Evolutionary conservation across 2,329 filamentous ascomycete genomes (phyloP).

Genomic region (Ophioceras dolichostomum): DNA sequence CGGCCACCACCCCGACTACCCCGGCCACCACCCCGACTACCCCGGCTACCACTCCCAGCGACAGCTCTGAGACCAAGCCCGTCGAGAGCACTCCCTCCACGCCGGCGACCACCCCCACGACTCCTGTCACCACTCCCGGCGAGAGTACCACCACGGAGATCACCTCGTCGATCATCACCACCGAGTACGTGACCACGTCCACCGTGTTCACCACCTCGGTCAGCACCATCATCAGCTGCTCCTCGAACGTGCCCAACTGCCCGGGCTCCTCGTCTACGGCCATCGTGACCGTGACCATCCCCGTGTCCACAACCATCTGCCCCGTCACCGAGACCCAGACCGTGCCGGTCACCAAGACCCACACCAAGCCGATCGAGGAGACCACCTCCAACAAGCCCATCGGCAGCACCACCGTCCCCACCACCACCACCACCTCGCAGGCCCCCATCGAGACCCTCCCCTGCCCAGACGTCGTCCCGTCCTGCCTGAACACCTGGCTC

Average conservation of each 20-base stretch:
- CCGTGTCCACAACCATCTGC: constrained; percentile 48
- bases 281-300: constrained; percentile 33
- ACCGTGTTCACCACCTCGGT: constrained; percentile 34
- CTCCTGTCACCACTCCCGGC: constrained; percentile 3
- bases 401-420: constrained; percentile 23
- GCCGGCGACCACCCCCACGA: constrained; percentile 8
- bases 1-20: constrained; percentile 8
- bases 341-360: constrained; percentile 13
- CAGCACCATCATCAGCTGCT: constrained; percentile 38
- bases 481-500: constrained; percentile 88
- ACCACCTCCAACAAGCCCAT: constrained; percentile 32
- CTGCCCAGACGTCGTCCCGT: constrained; percentile 64
- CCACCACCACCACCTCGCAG: constrained; percentile 20
- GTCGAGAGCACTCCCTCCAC: constrained; percentile 3
- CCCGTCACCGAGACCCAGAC: constrained; percentile 43
- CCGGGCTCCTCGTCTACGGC: constrained; percentile 32
- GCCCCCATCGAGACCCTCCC: constrained; percentile 31
- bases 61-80: too few relatives aligned
- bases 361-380: constrained; percentile 7
- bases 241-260: constrained; percentile 34
- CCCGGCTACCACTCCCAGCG: constrained; percentile 3
- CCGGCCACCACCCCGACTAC: constrained; percentile 6
- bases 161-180: constrained; percentile 6
- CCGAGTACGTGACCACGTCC: constrained; percentile 11
- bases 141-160: too few relatives aligned